Conservation (phyloP, 2,329 filamentous ascomycete species). For the Mollisiaceae sp. region DNA sequence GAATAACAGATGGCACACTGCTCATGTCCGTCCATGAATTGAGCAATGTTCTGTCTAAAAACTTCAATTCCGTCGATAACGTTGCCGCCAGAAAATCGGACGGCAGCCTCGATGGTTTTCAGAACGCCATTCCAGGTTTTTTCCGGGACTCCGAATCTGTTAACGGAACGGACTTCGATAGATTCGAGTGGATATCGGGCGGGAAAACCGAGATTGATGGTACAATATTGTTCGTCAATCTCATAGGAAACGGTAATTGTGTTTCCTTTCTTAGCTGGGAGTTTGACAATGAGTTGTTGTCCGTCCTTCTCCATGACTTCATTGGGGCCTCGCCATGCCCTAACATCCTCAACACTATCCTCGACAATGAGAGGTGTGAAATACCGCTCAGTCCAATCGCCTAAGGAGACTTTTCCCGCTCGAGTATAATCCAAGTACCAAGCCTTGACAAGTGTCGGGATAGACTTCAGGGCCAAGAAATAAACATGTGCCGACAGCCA, state of each 20-base stretch:
- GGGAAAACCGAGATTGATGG: constrained; percentile 82
- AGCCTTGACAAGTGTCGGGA: constrained; percentile 77
- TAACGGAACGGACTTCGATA: constrained; percentile 76
- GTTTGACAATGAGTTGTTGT: constrained; percentile 44
- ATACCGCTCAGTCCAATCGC: constrained; percentile 83
- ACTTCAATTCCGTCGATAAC: constrained; percentile 85
- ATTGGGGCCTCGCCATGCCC: constrained; percentile 65
- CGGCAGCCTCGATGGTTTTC: constrained; percentile 85
- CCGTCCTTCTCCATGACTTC: constrained; percentile 56
- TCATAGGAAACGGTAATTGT: constrained; percentile 77
- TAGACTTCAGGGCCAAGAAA: constrained; percentile 78
- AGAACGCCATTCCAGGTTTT: constrained; percentile 94
- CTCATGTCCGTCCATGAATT: constrained; percentile 87
- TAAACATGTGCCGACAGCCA: constrained; percentile 87
- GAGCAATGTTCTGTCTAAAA: constrained; percentile 86
- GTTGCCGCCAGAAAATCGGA: constrained; percentile 83
- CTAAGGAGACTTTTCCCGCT: constrained; percentile 79
- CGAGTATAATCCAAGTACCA: constrained; percentile 86
- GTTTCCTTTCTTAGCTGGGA: constrained; percentile 67
- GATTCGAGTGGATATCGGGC: constrained; percentile 81
- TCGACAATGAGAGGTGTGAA: constrained; percentile 75
- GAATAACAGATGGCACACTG: constrained; percentile 98
- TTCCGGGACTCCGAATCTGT: constrained; percentile 86
- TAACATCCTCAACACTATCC: constrained; percentile 69
- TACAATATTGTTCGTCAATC: constrained; percentile 79